phyloP scores from a whole-genome alignment of 768 basidiomycete genomes.

The Coprinopsis cinerea region DNA sequence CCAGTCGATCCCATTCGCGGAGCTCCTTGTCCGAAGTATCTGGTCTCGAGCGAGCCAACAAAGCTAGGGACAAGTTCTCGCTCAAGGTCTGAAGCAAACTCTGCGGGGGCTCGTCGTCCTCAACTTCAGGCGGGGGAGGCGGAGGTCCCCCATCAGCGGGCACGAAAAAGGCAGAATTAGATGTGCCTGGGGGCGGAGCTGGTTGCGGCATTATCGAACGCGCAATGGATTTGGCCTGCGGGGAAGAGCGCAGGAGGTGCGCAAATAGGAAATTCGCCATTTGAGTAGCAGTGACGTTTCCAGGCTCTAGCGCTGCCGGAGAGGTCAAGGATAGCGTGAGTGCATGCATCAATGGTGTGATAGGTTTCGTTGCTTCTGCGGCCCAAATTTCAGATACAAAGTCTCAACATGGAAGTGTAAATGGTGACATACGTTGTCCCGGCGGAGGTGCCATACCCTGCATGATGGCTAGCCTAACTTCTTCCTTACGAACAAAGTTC shows the following conservation, averaged over 20 bases:
- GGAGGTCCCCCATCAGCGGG: conserved; percentile 61
- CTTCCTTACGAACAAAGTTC: conserved; percentile 76
- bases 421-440: conserved; percentile 29
- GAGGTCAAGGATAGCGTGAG: conserved; percentile 58
- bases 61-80: conserved; percentile 85
- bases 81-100: conserved; percentile 78
- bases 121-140: conserved; percentile 24
- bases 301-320: conserved; percentile 43
- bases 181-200: conserved; percentile 23
- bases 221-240: conserved; percentile 57
- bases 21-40: conserved; percentile 65
- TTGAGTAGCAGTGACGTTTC: conserved; percentile 58
- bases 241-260: conserved; percentile 66
- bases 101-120: conserved; percentile 53
- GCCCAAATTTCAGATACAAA: conserved; percentile 15
- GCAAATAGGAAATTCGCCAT: conserved; percentile 75
- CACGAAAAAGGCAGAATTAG: conserved; percentile 56
- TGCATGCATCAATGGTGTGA: conserved; percentile 67
- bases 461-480: conserved; percentile 61
- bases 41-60: conserved; percentile 68
- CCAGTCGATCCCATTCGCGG: conserved; percentile 86
- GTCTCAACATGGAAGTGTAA: background rate
- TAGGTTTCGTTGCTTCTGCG: conserved; percentile 33
- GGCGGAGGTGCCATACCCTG: conserved; percentile 66
- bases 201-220: conserved; percentile 56